Evolutionary conservation across 306 rosid species (phyloP).

Genomic region (Cyclanthera cordifolia): DNA sequence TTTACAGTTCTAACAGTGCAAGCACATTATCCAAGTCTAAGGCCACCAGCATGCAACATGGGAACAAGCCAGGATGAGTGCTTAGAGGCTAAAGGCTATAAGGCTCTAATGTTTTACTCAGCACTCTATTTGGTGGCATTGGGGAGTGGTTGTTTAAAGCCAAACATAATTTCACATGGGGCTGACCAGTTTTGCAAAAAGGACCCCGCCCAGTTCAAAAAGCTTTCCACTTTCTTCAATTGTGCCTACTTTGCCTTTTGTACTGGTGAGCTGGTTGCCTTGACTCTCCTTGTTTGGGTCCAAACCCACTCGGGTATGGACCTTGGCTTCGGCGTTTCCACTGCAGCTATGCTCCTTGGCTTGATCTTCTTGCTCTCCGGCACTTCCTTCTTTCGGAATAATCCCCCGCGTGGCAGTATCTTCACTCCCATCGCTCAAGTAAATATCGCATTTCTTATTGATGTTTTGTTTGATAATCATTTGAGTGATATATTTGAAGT

Average conservation of each 20-base stretch:
- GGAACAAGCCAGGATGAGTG: slow-evolving; percentile 13
- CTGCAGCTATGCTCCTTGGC: slow-evolving; percentile 43
- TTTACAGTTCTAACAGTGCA: slow-evolving; percentile 40
- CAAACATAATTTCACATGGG: slow-evolving; percentile 53
- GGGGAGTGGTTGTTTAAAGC: slow-evolving; percentile 58
- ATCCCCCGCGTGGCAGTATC: slow-evolving; percentile 36
- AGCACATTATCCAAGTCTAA: slow-evolving; percentile 40
- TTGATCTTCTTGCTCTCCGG: slow-evolving; percentile 30
- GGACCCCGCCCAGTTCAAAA: slow-evolving; percentile 27
- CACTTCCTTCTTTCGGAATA: slow-evolving; percentile 24
- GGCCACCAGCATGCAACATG: slow-evolving; percentile 37
- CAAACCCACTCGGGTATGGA: slow-evolving; percentile 60
- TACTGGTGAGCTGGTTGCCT: slow-evolving; percentile 39
- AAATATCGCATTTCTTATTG: neutral
- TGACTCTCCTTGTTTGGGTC: slow-evolving; percentile 53
- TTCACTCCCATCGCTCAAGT: slow-evolving; percentile 45
- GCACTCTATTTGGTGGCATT: slow-evolving; percentile 51
- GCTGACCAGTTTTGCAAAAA: slow-evolving; percentile 46
- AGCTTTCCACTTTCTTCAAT: slow-evolving; percentile 48
- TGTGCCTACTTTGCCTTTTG: slow-evolving; percentile 50
- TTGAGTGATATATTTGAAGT: no score
- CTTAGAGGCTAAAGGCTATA: slow-evolving; percentile 30
- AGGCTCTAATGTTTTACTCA: slow-evolving; percentile 32
- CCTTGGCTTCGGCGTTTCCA: slow-evolving; percentile 47
- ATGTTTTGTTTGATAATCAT: no score